Evolutionary conservation across 1,284 basidiomycete genomes (phyloP), one percentile per base, ranked within the genome.

Genomic region (Trichosporon inkin): DNA sequence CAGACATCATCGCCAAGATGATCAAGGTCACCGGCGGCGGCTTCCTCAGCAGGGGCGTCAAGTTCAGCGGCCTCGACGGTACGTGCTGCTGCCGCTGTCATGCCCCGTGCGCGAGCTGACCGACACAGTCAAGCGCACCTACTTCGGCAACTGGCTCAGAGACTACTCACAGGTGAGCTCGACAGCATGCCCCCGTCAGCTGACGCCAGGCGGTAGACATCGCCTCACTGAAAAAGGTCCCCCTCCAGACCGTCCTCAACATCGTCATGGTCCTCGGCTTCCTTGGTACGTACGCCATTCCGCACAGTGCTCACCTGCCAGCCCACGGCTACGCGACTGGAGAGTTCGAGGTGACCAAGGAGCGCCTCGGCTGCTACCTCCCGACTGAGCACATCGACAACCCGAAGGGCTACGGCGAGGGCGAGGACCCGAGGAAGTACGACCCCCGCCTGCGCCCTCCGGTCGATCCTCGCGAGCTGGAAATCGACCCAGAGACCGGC

Each of bases 351-450:
- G 90, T 96, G 51, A 97, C 92, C 0, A 80, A 82, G 35, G 92
- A 95, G 61, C 83, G 92, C 22, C 84, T 96, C 5, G 92, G 89
- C 2, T 86, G 86, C 38, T 96, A 97, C 78, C 85, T 93, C 32
- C 90, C 90, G 1, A 85, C 83, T 0, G 91, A 94, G 76, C 92
- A 96, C 76, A 93, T 95, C 65, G 89, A 91, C 71, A 90, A 90
- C 69, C 89, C 88, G 6, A 78, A 77, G 75, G 90, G 87, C 13
- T 92, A 93, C 67, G 89, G 85, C 2, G 87, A 87, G n/a, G 87
- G 88, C 17, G 88, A 94, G 77, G 91, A 92, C 74, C 82, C 93
- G 0, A 82, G 89, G 49, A 81, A 84, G 67, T 90, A 88, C 68
- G 85, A 96, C 69, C 83, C 84, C 1, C 86, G 87, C 57, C 83